These are phyloP conservation scores for Xylaria palmicola DNA, from an alignment of 495 filamentous ascomycete species.

Conservation along the genomic window DNA sequence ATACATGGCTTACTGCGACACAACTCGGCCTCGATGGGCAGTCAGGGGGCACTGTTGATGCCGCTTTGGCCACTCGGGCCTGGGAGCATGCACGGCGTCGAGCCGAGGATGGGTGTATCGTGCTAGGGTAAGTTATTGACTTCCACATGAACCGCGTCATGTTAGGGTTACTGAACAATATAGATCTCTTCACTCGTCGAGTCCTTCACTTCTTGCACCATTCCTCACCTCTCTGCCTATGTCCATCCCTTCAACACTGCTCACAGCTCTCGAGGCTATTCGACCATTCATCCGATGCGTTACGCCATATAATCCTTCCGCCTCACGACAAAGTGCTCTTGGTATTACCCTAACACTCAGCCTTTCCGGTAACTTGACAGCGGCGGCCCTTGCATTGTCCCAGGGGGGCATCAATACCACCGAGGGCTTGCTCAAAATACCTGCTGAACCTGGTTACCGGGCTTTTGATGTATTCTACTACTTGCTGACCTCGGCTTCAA, in stretches of 20 bases:
- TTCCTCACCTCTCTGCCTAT: constrained; percentile 81
- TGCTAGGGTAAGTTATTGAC: constrained; percentile 64
- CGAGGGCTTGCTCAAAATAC: constrained; percentile 78
- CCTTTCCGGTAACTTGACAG: constrained; percentile 73
- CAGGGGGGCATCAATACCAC: constrained; percentile 84
- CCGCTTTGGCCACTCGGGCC: constrained; percentile 72
- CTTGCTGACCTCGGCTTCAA: constrained; percentile 83
- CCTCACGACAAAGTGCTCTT: constrained; percentile 77
- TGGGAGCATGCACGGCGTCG: constrained; percentile 96
- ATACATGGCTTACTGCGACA: constrained; percentile 85
- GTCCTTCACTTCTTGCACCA: constrained; percentile 78
- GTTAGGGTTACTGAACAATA: constrained; percentile 21
- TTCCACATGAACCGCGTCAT: constrained; percentile 9
- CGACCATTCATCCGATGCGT: constrained; percentile 84
- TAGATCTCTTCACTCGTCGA: constrained; percentile 84
- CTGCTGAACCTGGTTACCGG: constrained; percentile 74
- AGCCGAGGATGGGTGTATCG: constrained; percentile 93
- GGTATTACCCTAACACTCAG: constrained; percentile 78
- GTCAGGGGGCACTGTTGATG: constrained; percentile 75
- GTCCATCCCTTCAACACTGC: constrained; percentile 67
- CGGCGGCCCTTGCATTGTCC: constrained; percentile 74
- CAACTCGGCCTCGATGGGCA: constrained; percentile 64
- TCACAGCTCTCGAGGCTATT: constrained; percentile 72
- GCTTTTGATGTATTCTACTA: constrained; percentile 99
- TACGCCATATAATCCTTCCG: constrained; percentile 84